Evolutionary conservation across 495 filamentous ascomycete genomes (phyloP), one percentile per base, ranked within the genome.

Genomic region (Aspergillus sparsus): DNA sequence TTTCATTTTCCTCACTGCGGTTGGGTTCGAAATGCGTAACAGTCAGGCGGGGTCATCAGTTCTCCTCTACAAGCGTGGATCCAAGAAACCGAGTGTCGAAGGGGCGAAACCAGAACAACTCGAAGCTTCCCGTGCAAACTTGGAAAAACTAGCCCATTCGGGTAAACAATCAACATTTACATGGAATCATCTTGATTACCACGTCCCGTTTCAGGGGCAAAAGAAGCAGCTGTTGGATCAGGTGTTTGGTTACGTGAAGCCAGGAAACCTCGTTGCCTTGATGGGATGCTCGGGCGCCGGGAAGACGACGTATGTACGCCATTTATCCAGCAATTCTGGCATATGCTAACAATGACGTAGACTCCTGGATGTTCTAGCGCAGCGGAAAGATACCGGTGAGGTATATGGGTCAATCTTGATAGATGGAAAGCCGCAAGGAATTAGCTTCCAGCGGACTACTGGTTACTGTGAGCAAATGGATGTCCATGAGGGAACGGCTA

Each of bases 211-310:
- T 49, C 67, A 75, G 12, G 73, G 74, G 0, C 59, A 74, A 53
- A 74, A 76, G 53, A 81, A 77, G 44, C 87, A 85, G 9, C 77
- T 94, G 37, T 77, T 94, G 9, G 83, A 90, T 57, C 80, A 87
- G 63, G 84, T 93, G 3, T 90, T 83, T 65, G 90, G 90, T 10
- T 93, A 86, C 62, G 90, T 92, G 39, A 87, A 88, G 63, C 90
- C 90, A 3, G 90, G 90, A 4, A 79, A 88, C 62, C 76, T 94
- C 31, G 92, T 90, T 2, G 90, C 90, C 3, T 74, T 93, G 12
- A 92, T 92, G 89, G 90, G 90, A 27, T 87, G 85, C 9, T 91
- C 87, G 2, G 90, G 90, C 12, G 90, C 90, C n/a, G 90, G 90
- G 50, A 94, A 94, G 64, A 94, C 90, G 5, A 93, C 90, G 1